These are phyloP conservation scores for Chondrostereum purpureum DNA, from an alignment of 1,284 basidiomycete genomes.

Conservation along the genomic window DNA sequence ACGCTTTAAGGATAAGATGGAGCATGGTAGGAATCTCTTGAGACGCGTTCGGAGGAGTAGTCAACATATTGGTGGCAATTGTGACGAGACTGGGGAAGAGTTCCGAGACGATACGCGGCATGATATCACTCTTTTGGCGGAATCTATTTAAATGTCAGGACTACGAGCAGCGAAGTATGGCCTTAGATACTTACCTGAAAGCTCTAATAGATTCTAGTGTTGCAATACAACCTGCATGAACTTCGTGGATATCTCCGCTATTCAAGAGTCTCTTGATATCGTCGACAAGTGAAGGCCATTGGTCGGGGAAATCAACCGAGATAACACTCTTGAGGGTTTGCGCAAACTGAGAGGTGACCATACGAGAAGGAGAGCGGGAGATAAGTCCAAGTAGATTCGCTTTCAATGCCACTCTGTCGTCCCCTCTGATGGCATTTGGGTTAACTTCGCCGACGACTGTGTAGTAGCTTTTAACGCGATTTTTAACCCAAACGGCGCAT, in stretches of 20 bases:
- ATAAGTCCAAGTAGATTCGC: conserved; percentile 62
- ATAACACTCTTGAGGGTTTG: conserved; percentile 66
- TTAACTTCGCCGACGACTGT: conserved; percentile 31
- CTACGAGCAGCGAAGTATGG: background rate
- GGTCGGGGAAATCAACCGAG: conserved; percentile 66
- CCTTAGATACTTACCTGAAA: conserved; percentile 37
- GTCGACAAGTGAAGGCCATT: conserved; percentile 62
- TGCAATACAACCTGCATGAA: conserved; percentile 74
- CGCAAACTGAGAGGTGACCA: conserved; percentile 68
- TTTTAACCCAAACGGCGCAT: conserved; percentile 80
- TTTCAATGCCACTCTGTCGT: conserved; percentile 69
- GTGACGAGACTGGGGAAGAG: conserved; percentile 70
- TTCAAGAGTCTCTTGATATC: conserved; percentile 57
- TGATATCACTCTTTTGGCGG: conserved; percentile 52
- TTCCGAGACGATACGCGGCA: conserved; percentile 52
- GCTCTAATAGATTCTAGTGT: conserved; percentile 69
- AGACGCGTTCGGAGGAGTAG: conserved; percentile 1
- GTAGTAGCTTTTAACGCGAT: conserved; percentile 67
- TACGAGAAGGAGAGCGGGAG: conserved; percentile 56
- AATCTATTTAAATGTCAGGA: conserved; percentile 39
- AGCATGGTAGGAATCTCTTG: conserved; percentile 6
- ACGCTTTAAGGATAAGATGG: conserved; percentile 3
- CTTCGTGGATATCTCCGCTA: conserved; percentile 60
- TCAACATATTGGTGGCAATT: conserved; percentile 39
- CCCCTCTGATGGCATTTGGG: conserved; percentile 38